A percentile compares a stretch with the other conserved stretches of the same genome.
Evolutionary conservation across 306 rosid species (phyloP).

Genomic region (Cercis canadensis): DNA sequence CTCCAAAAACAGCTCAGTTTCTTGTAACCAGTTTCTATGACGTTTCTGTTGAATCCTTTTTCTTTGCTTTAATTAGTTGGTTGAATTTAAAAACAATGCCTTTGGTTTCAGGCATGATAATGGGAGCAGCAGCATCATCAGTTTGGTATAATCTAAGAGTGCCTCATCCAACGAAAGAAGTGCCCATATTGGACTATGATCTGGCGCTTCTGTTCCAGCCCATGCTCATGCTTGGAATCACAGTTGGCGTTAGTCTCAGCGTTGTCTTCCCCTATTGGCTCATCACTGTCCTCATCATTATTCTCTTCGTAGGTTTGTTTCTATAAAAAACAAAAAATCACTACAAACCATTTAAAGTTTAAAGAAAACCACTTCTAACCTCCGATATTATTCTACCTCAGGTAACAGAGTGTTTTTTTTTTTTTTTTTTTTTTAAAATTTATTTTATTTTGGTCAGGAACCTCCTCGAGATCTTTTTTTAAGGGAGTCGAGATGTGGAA

Average conservation of each 20-base stretch:
- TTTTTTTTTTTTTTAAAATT: no score
- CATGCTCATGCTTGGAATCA: slow-evolving; percentile 94
- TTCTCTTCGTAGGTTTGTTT: slow-evolving; percentile 71
- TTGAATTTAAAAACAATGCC: no score
- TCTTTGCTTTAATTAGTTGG: no score
- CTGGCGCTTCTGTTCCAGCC: slow-evolving; percentile 90
- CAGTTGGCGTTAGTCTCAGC: slow-evolving; percentile 82
- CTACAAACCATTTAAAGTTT: neutral
- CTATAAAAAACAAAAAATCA: neutral
- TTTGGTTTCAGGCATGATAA: slow-evolving; percentile 74
- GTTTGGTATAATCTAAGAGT: slow-evolving; percentile 94
- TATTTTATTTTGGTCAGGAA: slow-evolving; percentile 47
- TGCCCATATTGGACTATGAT: slow-evolving; percentile 85
- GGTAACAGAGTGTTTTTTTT: neutral
- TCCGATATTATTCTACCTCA: neutral
- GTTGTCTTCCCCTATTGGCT: slow-evolving; percentile 98
- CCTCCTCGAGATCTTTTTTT: slow-evolving; percentile 84
- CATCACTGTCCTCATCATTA: slow-evolving; percentile 83
- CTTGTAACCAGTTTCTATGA: no score
- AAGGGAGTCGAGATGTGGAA: slow-evolving; percentile 83
- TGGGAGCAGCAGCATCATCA: slow-evolving; percentile 91
- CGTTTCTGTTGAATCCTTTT: no score
- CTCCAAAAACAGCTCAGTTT: no score
- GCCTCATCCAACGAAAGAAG: slow-evolving; percentile 82
- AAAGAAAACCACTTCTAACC: neutral